Evolutionary conservation across 768 basidiomycete species (phyloP).

Genomic region (Trametes sanguinea): DNA sequence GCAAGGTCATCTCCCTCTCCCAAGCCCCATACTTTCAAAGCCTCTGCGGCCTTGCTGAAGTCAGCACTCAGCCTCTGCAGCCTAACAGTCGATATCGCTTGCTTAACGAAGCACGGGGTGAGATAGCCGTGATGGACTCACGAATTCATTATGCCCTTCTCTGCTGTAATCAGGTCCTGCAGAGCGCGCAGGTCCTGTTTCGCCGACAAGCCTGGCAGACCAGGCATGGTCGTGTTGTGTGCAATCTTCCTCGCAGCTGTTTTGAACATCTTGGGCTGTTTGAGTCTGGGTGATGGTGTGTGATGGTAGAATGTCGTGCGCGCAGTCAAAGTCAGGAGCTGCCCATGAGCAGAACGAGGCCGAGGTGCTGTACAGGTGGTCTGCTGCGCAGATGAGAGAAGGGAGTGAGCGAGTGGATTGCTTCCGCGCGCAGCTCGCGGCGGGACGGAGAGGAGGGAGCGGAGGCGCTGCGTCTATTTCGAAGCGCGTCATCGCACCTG

Average conservation of each 20-base stretch:
- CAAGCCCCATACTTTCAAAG: slow-evolving; percentile 68
- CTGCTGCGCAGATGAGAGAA: slow-evolving; percentile 11
- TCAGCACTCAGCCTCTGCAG: slow-evolving; percentile 68
- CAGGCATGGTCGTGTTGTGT: slow-evolving; percentile 83
- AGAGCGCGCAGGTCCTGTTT: slow-evolving; percentile 81
- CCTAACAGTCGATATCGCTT: slow-evolving; percentile 8
- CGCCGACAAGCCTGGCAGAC: slow-evolving; percentile 55
- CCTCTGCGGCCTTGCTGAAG: slow-evolving; percentile 68
- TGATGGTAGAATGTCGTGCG: neutral
- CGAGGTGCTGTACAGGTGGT: neutral
- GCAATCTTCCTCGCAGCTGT: slow-evolving; percentile 80
- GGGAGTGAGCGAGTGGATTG: neutral
- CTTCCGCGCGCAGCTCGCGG: slow-evolving; percentile 2
- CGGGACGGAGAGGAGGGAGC: neutral
- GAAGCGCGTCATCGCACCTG: slow-evolving; percentile 1
- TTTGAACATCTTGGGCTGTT: slow-evolving; percentile 62
- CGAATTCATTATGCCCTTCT: slow-evolving; percentile 81
- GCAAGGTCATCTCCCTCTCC: slow-evolving; percentile 84
- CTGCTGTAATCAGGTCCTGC: slow-evolving; percentile 87
- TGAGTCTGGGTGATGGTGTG: neutral
- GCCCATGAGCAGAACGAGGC: neutral
- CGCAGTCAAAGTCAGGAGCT: neutral
- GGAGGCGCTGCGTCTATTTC: neutral
- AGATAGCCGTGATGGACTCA: slow-evolving; percentile 38
- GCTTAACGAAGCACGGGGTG: neutral